Base-by-base conservation (phyloP, 73 alveolate genomes). In the Paraurostyla sp. region DNA sequence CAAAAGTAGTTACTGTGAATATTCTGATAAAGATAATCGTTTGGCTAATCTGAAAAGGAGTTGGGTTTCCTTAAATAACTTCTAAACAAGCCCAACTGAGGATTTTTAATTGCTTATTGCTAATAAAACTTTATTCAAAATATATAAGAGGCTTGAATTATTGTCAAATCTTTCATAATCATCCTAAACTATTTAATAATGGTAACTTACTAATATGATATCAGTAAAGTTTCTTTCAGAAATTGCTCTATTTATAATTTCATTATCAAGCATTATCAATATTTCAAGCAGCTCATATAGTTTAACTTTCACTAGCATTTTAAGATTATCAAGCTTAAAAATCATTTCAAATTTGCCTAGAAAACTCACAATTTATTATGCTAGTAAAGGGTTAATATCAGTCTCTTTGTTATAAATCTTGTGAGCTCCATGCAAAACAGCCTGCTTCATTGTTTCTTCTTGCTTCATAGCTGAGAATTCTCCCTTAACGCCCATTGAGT, bases 401-500 rank as follows among this genome's bases (percentile, higher is more conserved):
- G 56, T 16, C 2, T 50, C 4, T 78, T 78, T 36, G n/a, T 78
- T 60, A 78, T 51, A 78, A 7, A 78, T 51, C 29, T 52, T 78
- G 4, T 29, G 9, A 0, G 60, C 78, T 16, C 89, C 89, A 23
- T 25, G 23, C 40, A 78, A 7, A 23, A 78, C n/a, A 32, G 62
- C 78, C 42, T 78, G 20, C 71, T 78, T 78, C 40, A 78, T 59
- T 1, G 6, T 25, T 54, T 78, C 80, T 29, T 78, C 78, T 45
- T 78, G 60, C 60, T 78, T 78, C 78, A 78, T 78, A 3, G 89
- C 59, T 29, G 29, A 45, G 60, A 78, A 78, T 54, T 78, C 87
- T 6, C 82, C 82, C n/a, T n/a, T n/a, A n/a, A n/a, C n/a, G n/a
- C 22, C 13, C 58, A 15, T 13, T 11, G 87, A 13, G 7, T 68